Evolutionary conservation across 208 protist species (phyloP).

Genomic region (Trypanosoma mega): DNA sequence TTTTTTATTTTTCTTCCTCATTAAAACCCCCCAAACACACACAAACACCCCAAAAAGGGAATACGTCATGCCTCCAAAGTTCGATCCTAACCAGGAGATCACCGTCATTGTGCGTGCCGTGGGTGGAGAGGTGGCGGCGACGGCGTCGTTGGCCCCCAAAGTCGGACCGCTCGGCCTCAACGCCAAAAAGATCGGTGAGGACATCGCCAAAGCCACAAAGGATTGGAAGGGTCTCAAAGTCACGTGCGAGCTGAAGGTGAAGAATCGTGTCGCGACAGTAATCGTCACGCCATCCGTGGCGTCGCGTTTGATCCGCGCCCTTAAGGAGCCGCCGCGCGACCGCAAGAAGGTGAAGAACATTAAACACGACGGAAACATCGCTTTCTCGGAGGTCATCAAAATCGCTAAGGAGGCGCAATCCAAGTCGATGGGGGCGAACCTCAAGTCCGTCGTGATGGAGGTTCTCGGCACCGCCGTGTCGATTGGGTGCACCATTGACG

Average conservation of each 20-base stretch:
- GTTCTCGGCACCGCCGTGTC: slow-evolving; percentile 98
- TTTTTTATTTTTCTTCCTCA: no score
- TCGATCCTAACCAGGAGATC: slow-evolving; percentile 96
- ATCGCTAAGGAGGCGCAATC: slow-evolving; percentile 95
- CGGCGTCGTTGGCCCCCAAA: slow-evolving; percentile 98
- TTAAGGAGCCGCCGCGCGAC: slow-evolving; percentile 99
- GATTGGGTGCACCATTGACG: slow-evolving; percentile 98
- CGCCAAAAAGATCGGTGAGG: slow-evolving; percentile 99
- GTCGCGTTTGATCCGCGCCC: slow-evolving; percentile 97
- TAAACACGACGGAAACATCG: slow-evolving; percentile 98
- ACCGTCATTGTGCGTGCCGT: slow-evolving; percentile 96
- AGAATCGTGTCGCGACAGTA: slow-evolving; percentile 98
- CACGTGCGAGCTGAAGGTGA: slow-evolving; percentile 97
- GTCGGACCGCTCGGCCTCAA: slow-evolving; percentile 99
- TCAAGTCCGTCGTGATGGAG: slow-evolving; percentile 97
- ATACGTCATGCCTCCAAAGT: slow-evolving; percentile 97
- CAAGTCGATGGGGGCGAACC: slow-evolving; percentile 94
- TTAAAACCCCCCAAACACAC: no score
- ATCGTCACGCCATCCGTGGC: slow-evolving; percentile 96
- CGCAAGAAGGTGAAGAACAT: slow-evolving; percentile 99
- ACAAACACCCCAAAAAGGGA: slow-evolving; percentile 5
- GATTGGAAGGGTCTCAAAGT: slow-evolving; percentile 99
- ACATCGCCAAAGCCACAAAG: slow-evolving; percentile 98
- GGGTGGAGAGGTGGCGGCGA: slow-evolving; percentile 98
- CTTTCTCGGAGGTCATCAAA: slow-evolving; percentile 96